These are phyloP conservation scores for Mucor lusitanicus DNA, from an alignment of 371 early-diverging fungal species.

Conservation along the genomic window DNA sequence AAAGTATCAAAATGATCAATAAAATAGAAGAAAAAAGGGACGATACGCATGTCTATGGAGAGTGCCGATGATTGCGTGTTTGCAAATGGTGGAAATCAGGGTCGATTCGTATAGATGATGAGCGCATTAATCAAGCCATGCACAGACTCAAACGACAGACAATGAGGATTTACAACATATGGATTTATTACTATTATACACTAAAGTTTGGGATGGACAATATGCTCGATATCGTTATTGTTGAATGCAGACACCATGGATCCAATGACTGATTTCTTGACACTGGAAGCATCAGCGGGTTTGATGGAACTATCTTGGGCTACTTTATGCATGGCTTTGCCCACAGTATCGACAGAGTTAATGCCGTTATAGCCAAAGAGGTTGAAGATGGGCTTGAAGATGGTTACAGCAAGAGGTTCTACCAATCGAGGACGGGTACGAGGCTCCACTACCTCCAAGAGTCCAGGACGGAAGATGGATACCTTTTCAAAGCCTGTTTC, in stretches of 20 bases:
- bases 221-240: conserved; percentile 11
- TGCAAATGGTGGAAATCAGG: too few relatives aligned
- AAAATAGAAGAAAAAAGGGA: background rate
- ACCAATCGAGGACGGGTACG: conserved; percentile 15
- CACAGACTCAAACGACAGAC: too few relatives aligned
- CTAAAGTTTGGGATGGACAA: background rate
- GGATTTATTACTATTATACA: background rate
- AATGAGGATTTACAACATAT: too few relatives aligned
- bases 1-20: conserved; percentile 22
- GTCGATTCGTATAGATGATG: too few relatives aligned
- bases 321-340: conserved; percentile 37
- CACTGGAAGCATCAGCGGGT: background rate
- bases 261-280: conserved; percentile 11
- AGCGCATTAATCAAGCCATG: too few relatives aligned
- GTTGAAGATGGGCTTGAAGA: conserved; percentile 18
- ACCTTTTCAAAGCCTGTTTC: conserved; percentile 65
- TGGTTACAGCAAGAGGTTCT: conserved; percentile 17
- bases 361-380: conserved; percentile 18
- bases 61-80: too few relatives aligned
- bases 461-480: conserved; percentile 67
- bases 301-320: conserved; percentile 11
- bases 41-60: background rate
- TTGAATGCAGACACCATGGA: conserved; percentile 4
- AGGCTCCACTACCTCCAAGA: conserved; percentile 52
- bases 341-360: conserved; percentile 30